A percentile compares a stretch with the other conserved stretches of the same genome.
phyloP scores from a whole-genome alignment of 345 rosid genomes.

The Adansonia digitata region DNA sequence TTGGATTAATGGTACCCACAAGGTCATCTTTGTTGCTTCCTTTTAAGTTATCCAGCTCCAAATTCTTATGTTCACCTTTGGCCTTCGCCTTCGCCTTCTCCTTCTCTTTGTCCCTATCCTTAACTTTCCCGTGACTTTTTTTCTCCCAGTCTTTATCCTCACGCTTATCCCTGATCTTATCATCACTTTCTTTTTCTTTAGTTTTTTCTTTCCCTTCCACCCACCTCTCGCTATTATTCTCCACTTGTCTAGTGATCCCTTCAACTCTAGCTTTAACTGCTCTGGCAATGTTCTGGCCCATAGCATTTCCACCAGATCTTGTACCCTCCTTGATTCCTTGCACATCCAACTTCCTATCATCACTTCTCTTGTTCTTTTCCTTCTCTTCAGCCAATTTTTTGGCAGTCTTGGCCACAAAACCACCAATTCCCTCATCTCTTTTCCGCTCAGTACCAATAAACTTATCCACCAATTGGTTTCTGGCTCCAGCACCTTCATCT shows the following conservation, averaged over 20 bases:
- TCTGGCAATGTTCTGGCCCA: constrained; percentile 25
- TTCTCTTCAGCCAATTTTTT: constrained; percentile 23
- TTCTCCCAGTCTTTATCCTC: constrained; percentile 26
- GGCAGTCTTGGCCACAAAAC: constrained; percentile 18
- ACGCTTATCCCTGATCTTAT: constrained; percentile 22
- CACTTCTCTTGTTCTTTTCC: constrained; percentile 32
- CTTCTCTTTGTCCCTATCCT: constrained; percentile 25
- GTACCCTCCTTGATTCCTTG: constrained; percentile 24
- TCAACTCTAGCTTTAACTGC: constrained; percentile 25
- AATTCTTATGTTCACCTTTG: constrained; percentile 19
- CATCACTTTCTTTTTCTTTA: constrained; percentile 33
- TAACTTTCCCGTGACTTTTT: constrained; percentile 28
- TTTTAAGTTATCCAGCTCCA: constrained; percentile 27
- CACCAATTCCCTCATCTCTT: constrained; percentile 33
- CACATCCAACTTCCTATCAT: constrained; percentile 27
- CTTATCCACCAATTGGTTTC: constrained; percentile 29
- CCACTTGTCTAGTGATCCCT: constrained; percentile 24
- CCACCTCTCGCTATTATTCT: constrained; percentile 20
- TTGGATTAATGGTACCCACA: constrained; percentile 15
- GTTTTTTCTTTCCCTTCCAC: constrained; percentile 30
- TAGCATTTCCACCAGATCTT: constrained; percentile 24
- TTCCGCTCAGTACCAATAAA: constrained; percentile 17
- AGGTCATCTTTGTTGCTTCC: constrained; percentile 26
- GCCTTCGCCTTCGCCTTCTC: constrained; percentile 18
- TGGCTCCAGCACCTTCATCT: constrained; percentile 30